A percentile compares a stretch with the other conserved stretches of the same genome.
phyloP scores from a whole-genome alignment of 805 yeast species.

The Kodamaea nitidulidarum region DNA sequence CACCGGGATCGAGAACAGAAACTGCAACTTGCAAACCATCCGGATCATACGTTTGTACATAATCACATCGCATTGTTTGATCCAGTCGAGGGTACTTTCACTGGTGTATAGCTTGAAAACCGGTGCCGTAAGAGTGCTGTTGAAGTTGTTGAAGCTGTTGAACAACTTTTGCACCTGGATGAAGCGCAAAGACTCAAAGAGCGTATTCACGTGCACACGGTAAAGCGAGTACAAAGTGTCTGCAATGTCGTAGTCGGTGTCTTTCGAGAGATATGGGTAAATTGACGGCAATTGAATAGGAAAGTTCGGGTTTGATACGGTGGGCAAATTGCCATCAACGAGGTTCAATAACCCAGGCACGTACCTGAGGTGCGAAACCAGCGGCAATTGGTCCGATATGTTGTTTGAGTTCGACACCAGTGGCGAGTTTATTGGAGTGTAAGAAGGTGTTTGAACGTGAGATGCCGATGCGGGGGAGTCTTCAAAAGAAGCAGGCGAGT shows the following conservation, averaged over 20 bases:
- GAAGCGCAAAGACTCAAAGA: constrained; percentile 63
- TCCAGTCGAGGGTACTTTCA: constrained; percentile 54
- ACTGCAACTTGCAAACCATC: constrained; percentile 57
- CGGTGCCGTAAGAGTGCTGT: constrained; percentile 54
- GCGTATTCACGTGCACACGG: constrained; percentile 56
- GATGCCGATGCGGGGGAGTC: constrained; percentile 19
- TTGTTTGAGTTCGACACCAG: constrained; percentile 15
- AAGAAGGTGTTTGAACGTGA: constrained; percentile 13
- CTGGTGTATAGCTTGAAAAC: constrained; percentile 55
- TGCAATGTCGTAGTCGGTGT: constrained; percentile 52
- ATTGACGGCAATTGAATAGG: constrained; percentile 34
- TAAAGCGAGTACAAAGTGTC: constrained; percentile 61
- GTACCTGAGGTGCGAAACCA: constrained; percentile 22
- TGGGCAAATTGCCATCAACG: constrained; percentile 5
- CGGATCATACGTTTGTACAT: constrained; percentile 53
- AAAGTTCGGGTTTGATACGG: constrained; percentile 12
- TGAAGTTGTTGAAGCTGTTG: constrained; percentile 49
- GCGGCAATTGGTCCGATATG: constrained; percentile 15
- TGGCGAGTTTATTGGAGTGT: constrained; percentile 18
- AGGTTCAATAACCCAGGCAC: constrained; percentile 26
- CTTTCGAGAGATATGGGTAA: constrained; percentile 40
- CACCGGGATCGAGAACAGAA: constrained; percentile 51
- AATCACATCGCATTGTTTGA: constrained; percentile 60
- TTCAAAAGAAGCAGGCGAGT: constrained; percentile 13
- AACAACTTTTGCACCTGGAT: constrained; percentile 63